Evolutionary conservation across 352 stramenopile genomes (phyloP).

Genomic region (Phytophthora pseudosyringae): DNA sequence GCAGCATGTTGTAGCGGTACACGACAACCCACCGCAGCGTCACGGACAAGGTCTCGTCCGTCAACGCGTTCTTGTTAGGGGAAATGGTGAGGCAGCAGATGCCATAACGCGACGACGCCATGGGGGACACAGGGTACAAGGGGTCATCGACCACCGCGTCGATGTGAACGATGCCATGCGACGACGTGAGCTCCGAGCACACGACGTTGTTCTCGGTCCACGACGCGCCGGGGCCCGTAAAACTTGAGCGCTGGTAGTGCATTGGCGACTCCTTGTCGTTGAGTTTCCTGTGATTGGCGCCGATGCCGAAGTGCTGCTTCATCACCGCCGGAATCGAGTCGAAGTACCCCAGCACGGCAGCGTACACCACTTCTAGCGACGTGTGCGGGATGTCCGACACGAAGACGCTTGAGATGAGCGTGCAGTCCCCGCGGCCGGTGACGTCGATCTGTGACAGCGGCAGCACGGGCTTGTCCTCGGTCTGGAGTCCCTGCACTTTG

Average conservation of each 20-base stretch:
- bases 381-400: background rate
- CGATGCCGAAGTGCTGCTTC: conserved; percentile 1
- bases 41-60: background rate
- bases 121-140: conserved; percentile 8
- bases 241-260: background rate
- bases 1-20: conserved; percentile 2
- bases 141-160: conserved; percentile 13
- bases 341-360: background rate
- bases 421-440: background rate
- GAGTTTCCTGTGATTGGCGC: background rate
- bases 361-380: background rate
- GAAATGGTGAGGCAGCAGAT: background rate
- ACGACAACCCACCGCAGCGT: background rate
- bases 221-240: background rate
- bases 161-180: conserved; percentile 17
- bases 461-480: background rate
- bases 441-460: conserved; percentile 1
- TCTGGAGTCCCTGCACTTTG: background rate
- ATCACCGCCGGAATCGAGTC: background rate
- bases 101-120: background rate
- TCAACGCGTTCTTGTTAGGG: background rate
- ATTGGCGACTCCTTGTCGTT: background rate
- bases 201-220: conserved; percentile 4
- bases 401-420: background rate
- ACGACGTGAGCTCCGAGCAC: conserved; percentile 14